Conservation (phyloP, 331 rosid species). For the Quercus lobata region DNA sequence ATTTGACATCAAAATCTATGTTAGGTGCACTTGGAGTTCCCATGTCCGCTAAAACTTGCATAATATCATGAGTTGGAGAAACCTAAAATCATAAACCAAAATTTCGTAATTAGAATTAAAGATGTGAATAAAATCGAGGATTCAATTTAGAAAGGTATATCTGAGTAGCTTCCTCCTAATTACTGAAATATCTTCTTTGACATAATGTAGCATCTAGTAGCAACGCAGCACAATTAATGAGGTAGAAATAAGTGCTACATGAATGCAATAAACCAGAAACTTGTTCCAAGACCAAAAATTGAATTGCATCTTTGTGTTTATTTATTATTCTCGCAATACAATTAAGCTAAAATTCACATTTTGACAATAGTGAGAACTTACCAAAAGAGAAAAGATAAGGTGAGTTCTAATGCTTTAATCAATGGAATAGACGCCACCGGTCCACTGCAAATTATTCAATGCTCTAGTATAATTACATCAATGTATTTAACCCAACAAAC, state of each 20-base stretch:
- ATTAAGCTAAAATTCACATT: not conserved
- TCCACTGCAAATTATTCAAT: slow-evolving; percentile 89
- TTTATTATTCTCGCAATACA: not conserved
- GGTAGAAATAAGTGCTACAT: not conserved
- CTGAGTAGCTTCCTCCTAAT: not conserved
- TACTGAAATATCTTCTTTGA: not conserved
- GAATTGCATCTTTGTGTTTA: not conserved
- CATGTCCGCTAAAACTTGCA: too few species aligned
- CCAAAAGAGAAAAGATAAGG: slow-evolving; percentile 89
- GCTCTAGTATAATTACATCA: slow-evolving; percentile 40
- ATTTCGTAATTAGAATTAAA: too few species aligned
- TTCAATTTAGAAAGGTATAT: not conserved
- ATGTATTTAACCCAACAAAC: not conserved
- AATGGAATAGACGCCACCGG: slow-evolving; percentile 77
- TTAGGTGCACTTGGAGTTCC: too few species aligned
- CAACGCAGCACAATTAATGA: not conserved
- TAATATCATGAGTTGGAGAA: too few species aligned
- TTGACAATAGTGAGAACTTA: slow-evolving; percentile 20
- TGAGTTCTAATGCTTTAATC: slow-evolving; percentile 81
- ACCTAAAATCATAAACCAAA: too few species aligned
- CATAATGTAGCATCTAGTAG: not conserved
- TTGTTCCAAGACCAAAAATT: not conserved
- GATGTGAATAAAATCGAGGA: too few species aligned
- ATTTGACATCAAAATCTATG: too few species aligned
- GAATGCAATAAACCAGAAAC: not conserved